These are phyloP conservation scores for Actinidia chinensis DNA, from an alignment of 179 eudicot genomes.

Conservation along the genomic window DNA sequence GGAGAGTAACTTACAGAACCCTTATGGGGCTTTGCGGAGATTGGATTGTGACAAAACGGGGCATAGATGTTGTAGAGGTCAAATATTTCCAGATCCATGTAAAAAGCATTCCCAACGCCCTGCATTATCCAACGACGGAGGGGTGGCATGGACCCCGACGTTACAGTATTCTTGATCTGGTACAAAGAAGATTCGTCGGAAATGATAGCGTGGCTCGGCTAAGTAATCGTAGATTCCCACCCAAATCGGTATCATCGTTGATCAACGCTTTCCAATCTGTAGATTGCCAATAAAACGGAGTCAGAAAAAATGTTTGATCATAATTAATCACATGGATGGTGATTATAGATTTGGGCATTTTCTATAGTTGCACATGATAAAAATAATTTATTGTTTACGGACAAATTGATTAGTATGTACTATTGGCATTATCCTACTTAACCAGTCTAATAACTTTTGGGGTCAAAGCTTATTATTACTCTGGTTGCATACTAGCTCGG, in stretches of 20 bases:
- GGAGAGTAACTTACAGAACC: constrained; percentile 60
- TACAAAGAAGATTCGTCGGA: constrained; percentile 51
- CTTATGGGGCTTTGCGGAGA: constrained; percentile 42
- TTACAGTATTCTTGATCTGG: constrained; percentile 43
- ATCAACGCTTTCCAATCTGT: constrained; percentile 92
- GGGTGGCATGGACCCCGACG: constrained; percentile 28
- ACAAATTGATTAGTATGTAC: no score
- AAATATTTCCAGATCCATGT: constrained; percentile 20
- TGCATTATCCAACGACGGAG: constrained; percentile 28
- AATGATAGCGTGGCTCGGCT: constrained; percentile 56
- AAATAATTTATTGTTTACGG: no score
- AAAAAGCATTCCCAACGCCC: constrained; percentile 15
- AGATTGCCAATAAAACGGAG: neutral
- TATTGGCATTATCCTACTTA: no score
- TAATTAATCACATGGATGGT: no score
- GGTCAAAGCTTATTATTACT: no score
- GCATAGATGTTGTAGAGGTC: constrained; percentile 68
- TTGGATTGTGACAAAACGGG: constrained; percentile 18
- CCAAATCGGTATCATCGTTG: constrained; percentile 51
- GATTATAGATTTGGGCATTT: no score
- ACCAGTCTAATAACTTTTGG: no score
- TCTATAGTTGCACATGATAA: no score
- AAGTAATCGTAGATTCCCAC: constrained; percentile 62
- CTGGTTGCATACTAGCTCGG: no score
- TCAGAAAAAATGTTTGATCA: no score